These are phyloP conservation scores for Geoglossum cookeanum DNA, from an alignment of 2,329 filamentous ascomycete species.

Conservation along the genomic window DNA sequence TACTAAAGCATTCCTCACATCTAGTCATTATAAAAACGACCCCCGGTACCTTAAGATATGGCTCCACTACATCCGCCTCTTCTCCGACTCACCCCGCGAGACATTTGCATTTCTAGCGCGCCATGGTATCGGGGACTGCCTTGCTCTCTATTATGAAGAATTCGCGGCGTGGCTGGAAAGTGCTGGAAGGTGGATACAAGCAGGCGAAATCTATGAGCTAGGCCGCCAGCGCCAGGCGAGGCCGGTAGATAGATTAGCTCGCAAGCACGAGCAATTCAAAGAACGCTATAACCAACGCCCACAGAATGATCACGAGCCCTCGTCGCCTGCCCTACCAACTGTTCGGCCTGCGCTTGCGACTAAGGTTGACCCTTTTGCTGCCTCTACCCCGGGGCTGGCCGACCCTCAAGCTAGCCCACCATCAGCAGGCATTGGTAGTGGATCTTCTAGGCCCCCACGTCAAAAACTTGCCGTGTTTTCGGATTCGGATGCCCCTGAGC, in stretches of 20 bases:
- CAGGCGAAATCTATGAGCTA: constrained; percentile 80
- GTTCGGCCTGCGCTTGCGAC: constrained; percentile 67
- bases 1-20: constrained; percentile 74
- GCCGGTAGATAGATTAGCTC: constrained; percentile 58
- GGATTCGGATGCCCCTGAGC: constrained; percentile 43
- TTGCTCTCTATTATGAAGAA: constrained; percentile 92
- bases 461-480: constrained; percentile 85
- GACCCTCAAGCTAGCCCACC: constrained; percentile 45
- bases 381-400: constrained; percentile 27
- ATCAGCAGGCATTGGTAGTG: constrained; percentile 27
- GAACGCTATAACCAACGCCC: constrained; percentile 51
- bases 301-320: constrained; percentile 43
- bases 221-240: constrained; percentile 79
- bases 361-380: constrained; percentile 66
- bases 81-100: constrained; percentile 83
- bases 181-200: constrained; percentile 68
- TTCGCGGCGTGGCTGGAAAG: constrained; percentile 86
- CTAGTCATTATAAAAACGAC: constrained; percentile 82
- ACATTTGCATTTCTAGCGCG: constrained; percentile 81
- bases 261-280: constrained; percentile 89
- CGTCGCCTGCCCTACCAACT: constrained; percentile 70
- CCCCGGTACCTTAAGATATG: constrained; percentile 83
- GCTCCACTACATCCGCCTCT: constrained; percentile 84
- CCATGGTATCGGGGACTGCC: constrained; percentile 65
- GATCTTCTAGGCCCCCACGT: constrained; percentile 42